Percentiles rank a stretch among this genome's conserved stretches.
These are phyloP conservation scores for Magnusiomyces fungicola DNA, from an alignment of 1,139 yeast species.

Conservation along the genomic window DNA sequence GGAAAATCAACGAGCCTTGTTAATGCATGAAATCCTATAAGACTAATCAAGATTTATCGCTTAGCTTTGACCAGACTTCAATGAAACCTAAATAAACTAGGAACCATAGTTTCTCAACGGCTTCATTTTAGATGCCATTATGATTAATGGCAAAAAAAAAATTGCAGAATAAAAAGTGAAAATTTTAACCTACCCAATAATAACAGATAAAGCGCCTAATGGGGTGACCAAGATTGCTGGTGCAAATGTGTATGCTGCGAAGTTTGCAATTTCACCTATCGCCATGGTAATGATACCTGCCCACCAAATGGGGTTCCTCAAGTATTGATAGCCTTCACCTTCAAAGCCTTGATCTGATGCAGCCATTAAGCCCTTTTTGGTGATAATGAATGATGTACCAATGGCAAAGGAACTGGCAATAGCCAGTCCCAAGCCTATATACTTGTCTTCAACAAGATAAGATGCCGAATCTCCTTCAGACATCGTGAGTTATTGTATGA, in stretches of 20 bases:
- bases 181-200: slow-evolving; percentile 47
- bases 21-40: too few species aligned
- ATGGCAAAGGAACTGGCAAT: slow-evolving; percentile 83
- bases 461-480: slow-evolving; percentile 3
- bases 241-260: slow-evolving; percentile 93
- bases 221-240: slow-evolving; percentile 93
- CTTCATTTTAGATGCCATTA: too few species aligned
- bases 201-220: slow-evolving; percentile 81
- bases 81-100: too few species aligned
- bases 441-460: slow-evolving; percentile 56
- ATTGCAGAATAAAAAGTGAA: neutral
- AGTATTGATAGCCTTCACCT: slow-evolving; percentile 66
- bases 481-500: neutral
- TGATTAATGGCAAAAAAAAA: neutral
- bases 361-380: slow-evolving; percentile 77
- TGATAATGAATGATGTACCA: slow-evolving; percentile 83
- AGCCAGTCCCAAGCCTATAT: slow-evolving; percentile 84
- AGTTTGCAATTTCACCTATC: slow-evolving; percentile 83
- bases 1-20: too few species aligned
- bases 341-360: slow-evolving; percentile 55
- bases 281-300: slow-evolving; percentile 92
- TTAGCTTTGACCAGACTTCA: too few species aligned
- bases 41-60: too few species aligned
- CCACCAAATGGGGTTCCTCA: slow-evolving; percentile 90
- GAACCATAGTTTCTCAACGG: too few species aligned